These are phyloP conservation scores for Lichtheimia corymbifera DNA, from an alignment of 371 early-diverging fungal species.

Conservation along the genomic window DNA sequence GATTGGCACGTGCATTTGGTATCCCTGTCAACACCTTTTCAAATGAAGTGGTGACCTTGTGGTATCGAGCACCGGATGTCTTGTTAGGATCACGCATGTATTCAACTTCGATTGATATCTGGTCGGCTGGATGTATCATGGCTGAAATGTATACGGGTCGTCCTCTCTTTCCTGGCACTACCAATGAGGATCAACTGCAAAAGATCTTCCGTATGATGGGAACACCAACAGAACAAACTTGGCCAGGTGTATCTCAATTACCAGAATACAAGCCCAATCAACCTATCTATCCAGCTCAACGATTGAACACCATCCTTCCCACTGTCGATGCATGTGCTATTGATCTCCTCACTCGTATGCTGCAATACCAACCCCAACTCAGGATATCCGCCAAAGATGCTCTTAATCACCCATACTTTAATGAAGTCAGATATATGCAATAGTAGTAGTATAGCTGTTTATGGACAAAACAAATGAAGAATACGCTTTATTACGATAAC, in stretches of 20 bases:
- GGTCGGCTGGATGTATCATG: conserved; percentile 99
- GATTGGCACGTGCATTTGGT: conserved; percentile 94
- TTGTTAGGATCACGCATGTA: conserved; percentile 95
- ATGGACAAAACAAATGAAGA: neutral
- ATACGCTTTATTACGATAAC: neutral
- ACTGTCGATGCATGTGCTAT: conserved; percentile 76
- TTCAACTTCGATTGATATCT: conserved; percentile 97
- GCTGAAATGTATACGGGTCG: conserved; percentile 93
- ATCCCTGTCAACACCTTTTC: conserved; percentile 96
- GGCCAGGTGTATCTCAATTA: conserved; percentile 86
- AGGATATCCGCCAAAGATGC: conserved; percentile 86
- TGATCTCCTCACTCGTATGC: conserved; percentile 75
- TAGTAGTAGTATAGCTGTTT: conserved; percentile 14
- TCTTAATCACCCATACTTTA: conserved; percentile 80
- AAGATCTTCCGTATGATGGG: conserved; percentile 89
- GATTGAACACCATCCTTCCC: conserved; percentile 69
- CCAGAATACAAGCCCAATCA: conserved; percentile 87
- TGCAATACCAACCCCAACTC: conserved; percentile 82
- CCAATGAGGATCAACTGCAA: conserved; percentile 87
- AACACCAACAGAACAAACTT: conserved; percentile 84
- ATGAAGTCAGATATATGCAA: conserved; percentile 48
- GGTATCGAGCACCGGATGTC: conserved; percentile 98
- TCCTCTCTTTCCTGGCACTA: conserved; percentile 95
- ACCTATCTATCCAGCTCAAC: conserved; percentile 69
- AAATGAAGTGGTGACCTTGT: conserved; percentile 98